Percentiles rank a stretch among this genome's conserved stretches.
These are phyloP conservation scores for Dujonia santamariae DNA, from an alignment of 1,139 yeast genomes.

Conservation along the genomic window DNA sequence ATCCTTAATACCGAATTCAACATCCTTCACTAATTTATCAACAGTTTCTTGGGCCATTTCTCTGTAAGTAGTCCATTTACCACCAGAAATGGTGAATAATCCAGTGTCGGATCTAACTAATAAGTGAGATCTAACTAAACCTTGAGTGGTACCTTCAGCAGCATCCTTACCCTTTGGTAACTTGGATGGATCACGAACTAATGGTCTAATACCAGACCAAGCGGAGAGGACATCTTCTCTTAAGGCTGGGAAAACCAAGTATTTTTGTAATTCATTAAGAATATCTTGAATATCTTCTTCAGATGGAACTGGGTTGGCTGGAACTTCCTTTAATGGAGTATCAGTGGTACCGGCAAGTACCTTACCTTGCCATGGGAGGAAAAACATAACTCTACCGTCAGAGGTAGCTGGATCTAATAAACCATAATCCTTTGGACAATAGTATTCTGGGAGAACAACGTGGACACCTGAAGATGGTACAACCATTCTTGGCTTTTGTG, in stretches of 20 bases:
- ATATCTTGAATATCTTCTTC: conserved; percentile 92
- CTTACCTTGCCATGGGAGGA: conserved; percentile 97
- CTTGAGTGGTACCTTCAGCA: conserved; percentile 58
- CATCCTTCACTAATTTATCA: conserved; percentile 62
- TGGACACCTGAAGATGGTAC: conserved; percentile 96
- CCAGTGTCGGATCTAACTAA: conserved; percentile 71
- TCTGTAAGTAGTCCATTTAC: conserved; percentile 98
- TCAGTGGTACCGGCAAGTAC: conserved; percentile 97
- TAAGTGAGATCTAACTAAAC: conserved; percentile 87
- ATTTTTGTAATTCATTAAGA: conserved; percentile 82
- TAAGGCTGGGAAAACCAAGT: conserved; percentile 82
- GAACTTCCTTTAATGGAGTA: conserved; percentile 70
- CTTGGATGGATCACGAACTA: conserved; percentile 81
- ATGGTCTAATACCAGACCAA: conserved; percentile 96
- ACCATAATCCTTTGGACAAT: conserved; percentile 87
- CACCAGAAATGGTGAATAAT: conserved; percentile 88
- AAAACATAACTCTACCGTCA: conserved; percentile 96
- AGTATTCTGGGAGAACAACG: conserved; percentile 86
- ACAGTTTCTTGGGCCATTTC: conserved; percentile 97
- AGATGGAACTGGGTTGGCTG: conserved; percentile 79
- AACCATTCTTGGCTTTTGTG: conserved; percentile 66
- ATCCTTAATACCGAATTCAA: conserved; percentile 34
- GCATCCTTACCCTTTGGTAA: conserved; percentile 47
- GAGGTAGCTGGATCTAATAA: conserved; percentile 87
- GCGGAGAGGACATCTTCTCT: conserved; percentile 92